Base-by-base conservation (phyloP, 2,329 filamentous ascomycete species). In the Colletotrichum shisoi region DNA sequence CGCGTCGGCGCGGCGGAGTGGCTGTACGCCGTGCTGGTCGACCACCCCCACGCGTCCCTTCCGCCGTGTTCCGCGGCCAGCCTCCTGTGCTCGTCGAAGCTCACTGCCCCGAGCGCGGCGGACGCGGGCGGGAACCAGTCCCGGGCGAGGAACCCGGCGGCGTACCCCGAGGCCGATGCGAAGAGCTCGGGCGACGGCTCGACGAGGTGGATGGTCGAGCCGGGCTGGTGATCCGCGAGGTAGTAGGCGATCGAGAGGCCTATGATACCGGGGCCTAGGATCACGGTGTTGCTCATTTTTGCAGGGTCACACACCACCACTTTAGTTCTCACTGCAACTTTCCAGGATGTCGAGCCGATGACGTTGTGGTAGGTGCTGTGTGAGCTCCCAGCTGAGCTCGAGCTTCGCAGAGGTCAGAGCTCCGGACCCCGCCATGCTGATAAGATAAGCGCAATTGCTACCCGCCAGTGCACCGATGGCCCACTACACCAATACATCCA, bases 241-340 rank as follows among this genome's bases (percentile, higher is more conserved):
- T 91, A 92, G 77, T 89, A 92, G n/a, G 89, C 89, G 12, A 87
- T 90, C 1, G 88, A 87, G 40, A 87, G 79, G 67, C 90, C 89
- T 59, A 92, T 90, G 71, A 92, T 90, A 52, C 90, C 89, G 51
- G 86, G 84, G 63, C 90, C 90, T 42, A 92, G 76, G 58, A 92
- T 91, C 15, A 91, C 83, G 1, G 87, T 91, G 13, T 82, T 75
- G 71, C 85, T 80, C 76, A 79, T 82, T 27, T 31, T 39, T 27
- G 19, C 39, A 37, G 13, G 8, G n/a, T 31, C 15, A 31, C 7
- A n/a, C 27, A 31, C 7, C 27, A 31, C 27, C 27, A n/a, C n/a
- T n/a, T n/a, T 31, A 31, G 7, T 31, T 19, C n/a, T 37, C 39
- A 45, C 24, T 27, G 27, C 19, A 56, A 56, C 15, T 21, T 21